Percentiles rank a stretch among this genome's conserved stretches.
Conservation (phyloP, 257 asterid genomes). For the Knoxia roxburghii region DNA sequence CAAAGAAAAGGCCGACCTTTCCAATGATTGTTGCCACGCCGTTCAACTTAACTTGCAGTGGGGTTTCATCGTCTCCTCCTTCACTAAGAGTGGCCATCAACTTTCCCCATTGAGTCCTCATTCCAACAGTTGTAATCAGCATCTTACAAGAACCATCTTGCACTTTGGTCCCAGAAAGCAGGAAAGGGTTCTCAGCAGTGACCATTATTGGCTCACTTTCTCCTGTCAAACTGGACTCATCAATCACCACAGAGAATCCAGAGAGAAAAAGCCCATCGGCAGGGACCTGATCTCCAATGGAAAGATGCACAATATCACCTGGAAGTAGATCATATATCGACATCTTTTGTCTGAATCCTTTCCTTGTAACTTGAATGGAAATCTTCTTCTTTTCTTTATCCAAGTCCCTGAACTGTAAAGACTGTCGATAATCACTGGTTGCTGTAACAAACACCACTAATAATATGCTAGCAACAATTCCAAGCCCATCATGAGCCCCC, state of each 20-base stretch:
- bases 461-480: slow-evolving; percentile 74
- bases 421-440: slow-evolving; percentile 77
- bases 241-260: slow-evolving; percentile 71
- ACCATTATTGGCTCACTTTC: slow-evolving; percentile 83
- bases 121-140: slow-evolving; percentile 83
- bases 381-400: slow-evolving; percentile 87
- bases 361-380: slow-evolving; percentile 72
- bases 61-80: slow-evolving; percentile 94
- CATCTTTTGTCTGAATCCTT: slow-evolving; percentile 67
- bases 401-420: slow-evolving; percentile 72
- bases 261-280: slow-evolving; percentile 77
- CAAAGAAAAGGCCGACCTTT: slow-evolving; percentile 75
- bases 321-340: slow-evolving; percentile 76
- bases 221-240: slow-evolving; percentile 83
- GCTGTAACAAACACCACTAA: slow-evolving; percentile 87
- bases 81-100: slow-evolving; percentile 81
- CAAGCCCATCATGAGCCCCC: slow-evolving; percentile 93
- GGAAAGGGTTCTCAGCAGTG: slow-evolving; percentile 52
- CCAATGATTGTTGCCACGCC: slow-evolving; percentile 94
- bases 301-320: slow-evolving; percentile 79
- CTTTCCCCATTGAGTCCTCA: slow-evolving; percentile 96
- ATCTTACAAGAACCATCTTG: slow-evolving; percentile 93
- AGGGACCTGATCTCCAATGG: slow-evolving; percentile 88
- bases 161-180: slow-evolving; percentile 84
- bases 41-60: slow-evolving; percentile 72